Base-by-base conservation (phyloP, 2,329 filamentous ascomycete species). In the Curvularia verruculosa region DNA sequence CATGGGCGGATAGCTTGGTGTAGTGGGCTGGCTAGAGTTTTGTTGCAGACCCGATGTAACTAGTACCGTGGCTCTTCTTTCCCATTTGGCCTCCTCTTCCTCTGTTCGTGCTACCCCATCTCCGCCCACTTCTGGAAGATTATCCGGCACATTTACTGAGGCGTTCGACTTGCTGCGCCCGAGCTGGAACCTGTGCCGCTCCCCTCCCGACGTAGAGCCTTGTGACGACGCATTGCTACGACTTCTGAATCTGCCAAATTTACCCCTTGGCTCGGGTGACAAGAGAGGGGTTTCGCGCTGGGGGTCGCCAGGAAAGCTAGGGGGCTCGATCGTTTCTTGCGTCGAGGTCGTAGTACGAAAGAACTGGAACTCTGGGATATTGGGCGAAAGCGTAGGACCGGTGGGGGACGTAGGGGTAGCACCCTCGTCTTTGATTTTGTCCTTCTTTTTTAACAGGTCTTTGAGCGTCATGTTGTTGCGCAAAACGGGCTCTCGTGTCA, bases 31-130 rank as follows among this genome's bases (percentile, higher is more conserved):
- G 52, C 69, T 72, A 29, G 60, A 49, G 23, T 54, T 56, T 34
- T 75, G 71, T 26, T 75, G 73, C 48, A 81, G 78, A n/a, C 82
- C 81, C 58, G 76, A 83, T 65, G 85, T 85, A 29, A 91, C 94
- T 63, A 98, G 81, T 58, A 96, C 85, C n/a, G 93, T 97, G 26
- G 95, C 95, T 58, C 94, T 84, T 80, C 90, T 89, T 82, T 98
- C 95, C 95, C 95, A 99, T 78, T 89, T 85, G 57, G 86, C 86
- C 80, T 54, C 79, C 72, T 63, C 79, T 75, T 68, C 81, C 78
- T 61, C 78, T 73, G 63, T 79, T 75, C 70, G 61, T 49, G 74
- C 75, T 23, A 77, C 75, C 1, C 66, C 70, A 24, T 70, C 74
- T 66, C 83, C 79, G 64, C 82, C 79, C 55, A 96, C 91, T 60